Percentiles rank a stretch among this genome's conserved stretches.
These are phyloP conservation scores for Mrakiaceae sp. DNA, from an alignment of 1,284 basidiomycete genomes.

Conservation along the genomic window DNA sequence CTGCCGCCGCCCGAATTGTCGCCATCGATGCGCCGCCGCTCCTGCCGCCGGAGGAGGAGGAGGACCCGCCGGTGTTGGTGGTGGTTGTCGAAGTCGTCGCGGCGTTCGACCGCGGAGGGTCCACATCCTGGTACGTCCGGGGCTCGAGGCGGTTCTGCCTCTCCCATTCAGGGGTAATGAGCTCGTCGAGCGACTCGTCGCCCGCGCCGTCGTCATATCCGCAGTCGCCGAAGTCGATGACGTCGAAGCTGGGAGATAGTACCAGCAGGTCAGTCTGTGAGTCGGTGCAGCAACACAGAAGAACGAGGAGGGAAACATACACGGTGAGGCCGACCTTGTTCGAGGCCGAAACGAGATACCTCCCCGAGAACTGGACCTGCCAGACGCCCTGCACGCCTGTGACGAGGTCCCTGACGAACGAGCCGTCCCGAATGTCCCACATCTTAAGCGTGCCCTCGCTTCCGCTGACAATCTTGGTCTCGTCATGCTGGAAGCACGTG, in stretches of 20 bases:
- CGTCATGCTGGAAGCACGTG: conserved; percentile 94
- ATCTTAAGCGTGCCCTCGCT: conserved; percentile 92
- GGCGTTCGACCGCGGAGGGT: not conserved
- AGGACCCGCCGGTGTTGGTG: no score
- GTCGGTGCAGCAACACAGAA: not conserved
- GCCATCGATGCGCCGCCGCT: no score
- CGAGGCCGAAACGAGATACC: conserved; percentile 85
- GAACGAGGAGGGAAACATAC: conserved; percentile 14
- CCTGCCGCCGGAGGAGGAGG: no score
- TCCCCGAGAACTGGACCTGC: conserved; percentile 87
- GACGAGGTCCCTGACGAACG: conserved; percentile 69
- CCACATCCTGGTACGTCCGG: not conserved
- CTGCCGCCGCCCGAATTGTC: no score
- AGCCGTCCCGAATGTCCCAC: conserved; percentile 83
- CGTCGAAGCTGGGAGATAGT: conserved; percentile 24
- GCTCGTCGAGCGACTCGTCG: conserved; percentile 27
- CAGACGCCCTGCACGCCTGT: conserved; percentile 83
- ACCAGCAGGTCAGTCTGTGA: not conserved
- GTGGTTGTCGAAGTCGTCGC: no score
- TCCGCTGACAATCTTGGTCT: conserved; percentile 86
- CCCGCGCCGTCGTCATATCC: conserved; percentile 24
- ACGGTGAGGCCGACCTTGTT: conserved; percentile 62
- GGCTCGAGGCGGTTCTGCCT: conserved; percentile 25
- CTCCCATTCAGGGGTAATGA: conserved; percentile 28
- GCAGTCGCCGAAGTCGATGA: conserved; percentile 30